phyloP scores from a whole-genome alignment of 192 early-diverging fungal genomes.

The Haplosporangium gracile region DNA sequence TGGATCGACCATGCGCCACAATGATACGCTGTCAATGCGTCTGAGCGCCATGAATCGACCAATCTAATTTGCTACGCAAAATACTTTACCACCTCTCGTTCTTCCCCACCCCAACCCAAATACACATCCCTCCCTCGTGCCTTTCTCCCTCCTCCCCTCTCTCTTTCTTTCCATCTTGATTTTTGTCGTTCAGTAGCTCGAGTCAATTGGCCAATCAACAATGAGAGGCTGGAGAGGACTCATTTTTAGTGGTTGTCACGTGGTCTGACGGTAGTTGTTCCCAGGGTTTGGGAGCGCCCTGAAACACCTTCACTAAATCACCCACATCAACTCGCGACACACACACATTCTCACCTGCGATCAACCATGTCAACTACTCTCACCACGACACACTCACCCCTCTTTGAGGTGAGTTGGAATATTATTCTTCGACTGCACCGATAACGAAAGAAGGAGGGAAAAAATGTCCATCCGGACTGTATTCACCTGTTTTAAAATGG shows the following conservation, averaged over 20 bases:
- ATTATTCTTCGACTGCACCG: background rate
- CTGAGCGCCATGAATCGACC: background rate
- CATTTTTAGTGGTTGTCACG: background rate
- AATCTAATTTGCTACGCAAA: constrained; percentile 11
- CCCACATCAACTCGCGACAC: background rate
- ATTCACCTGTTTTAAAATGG: background rate
- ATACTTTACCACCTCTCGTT: background rate
- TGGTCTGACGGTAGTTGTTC: background rate
- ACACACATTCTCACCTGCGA: background rate
- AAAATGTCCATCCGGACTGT: background rate
- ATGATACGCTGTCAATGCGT: constrained; percentile 8
- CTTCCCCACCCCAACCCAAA: no score
- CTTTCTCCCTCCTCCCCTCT: background rate
- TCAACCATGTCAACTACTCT: background rate
- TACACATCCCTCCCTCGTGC: background rate
- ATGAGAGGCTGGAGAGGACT: background rate
- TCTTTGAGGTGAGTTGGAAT: constrained; percentile 24
- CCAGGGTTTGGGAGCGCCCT: background rate
- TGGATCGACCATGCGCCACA: constrained; percentile 11
- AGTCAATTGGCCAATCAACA: constrained; percentile 1
- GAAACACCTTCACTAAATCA: no score
- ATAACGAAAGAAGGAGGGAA: background rate
- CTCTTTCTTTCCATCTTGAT: background rate
- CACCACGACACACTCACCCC: constrained; percentile 6
- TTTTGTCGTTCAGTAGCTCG: background rate